phyloP scores from a whole-genome alignment of 2,329 filamentous ascomycete genomes.

The Samsoniella hepiali region DNA sequence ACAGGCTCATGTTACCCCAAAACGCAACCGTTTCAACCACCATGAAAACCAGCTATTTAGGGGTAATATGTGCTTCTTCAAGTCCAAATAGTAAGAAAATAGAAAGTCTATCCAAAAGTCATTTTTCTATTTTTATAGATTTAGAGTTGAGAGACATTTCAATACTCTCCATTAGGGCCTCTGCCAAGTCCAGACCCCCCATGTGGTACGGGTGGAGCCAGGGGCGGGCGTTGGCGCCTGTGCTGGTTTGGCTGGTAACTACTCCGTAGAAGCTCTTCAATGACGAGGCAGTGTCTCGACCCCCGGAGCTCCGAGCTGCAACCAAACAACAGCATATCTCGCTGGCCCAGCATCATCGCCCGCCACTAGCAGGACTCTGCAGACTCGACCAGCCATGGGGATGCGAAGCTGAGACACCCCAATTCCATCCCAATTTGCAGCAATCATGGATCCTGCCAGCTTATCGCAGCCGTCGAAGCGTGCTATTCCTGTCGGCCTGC shows the following conservation, averaged over 20 bases:
- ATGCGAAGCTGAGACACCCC: neutral
- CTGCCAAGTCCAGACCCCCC: too few species aligned
- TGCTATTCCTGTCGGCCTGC: conserved; percentile 73
- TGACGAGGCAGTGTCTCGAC: conserved; percentile 8
- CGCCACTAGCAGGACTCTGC: neutral
- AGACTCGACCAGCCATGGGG: neutral
- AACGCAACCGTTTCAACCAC: too few species aligned
- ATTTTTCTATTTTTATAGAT: too few species aligned
- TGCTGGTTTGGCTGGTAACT: too few species aligned
- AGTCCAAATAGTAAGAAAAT: too few species aligned
- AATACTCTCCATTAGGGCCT: too few species aligned
- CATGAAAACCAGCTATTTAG: too few species aligned
- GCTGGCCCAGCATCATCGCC: neutral
- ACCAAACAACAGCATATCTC: conserved; percentile 5
- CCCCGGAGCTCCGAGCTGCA: neutral
- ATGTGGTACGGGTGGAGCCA: conserved; percentile 3
- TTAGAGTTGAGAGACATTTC: too few species aligned
- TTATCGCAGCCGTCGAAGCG: conserved; percentile 30
- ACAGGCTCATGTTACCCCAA: too few species aligned
- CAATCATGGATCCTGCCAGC: conserved; percentile 23
- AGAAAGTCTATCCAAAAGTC: too few species aligned
- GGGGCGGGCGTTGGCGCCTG: neutral
- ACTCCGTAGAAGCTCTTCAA: neutral
- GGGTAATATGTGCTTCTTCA: too few species aligned
- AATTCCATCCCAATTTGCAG: conserved; percentile 23